Conservation (phyloP, 257 asterid genomes). For the Primulina eburnea region DNA sequence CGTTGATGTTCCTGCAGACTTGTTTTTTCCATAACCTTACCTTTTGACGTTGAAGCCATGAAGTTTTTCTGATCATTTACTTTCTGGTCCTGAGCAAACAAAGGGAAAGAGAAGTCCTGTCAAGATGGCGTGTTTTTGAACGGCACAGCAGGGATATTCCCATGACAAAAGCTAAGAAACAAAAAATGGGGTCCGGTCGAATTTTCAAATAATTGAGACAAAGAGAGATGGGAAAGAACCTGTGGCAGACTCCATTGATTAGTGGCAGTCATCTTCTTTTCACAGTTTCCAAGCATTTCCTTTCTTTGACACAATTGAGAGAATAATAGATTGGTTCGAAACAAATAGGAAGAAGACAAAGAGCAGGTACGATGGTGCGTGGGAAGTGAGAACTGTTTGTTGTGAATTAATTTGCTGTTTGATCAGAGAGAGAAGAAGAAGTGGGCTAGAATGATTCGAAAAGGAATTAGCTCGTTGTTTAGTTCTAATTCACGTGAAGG, state of each 20-base stretch:
- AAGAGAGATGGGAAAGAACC: constrained; percentile 36
- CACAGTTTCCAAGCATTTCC: constrained; percentile 45
- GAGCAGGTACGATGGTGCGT: constrained; percentile 37
- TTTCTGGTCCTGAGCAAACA: constrained; percentile 40
- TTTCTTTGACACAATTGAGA: neutral
- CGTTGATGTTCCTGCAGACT: constrained; percentile 21
- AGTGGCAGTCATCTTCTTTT: constrained; percentile 48
- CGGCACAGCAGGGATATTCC: constrained; percentile 56
- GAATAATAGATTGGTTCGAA: constrained; percentile 36
- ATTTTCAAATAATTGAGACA: constrained; percentile 43
- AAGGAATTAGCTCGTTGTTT: constrained; percentile 18
- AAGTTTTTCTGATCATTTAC: constrained; percentile 27
- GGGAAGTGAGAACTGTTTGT: constrained; percentile 43
- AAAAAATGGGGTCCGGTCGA: constrained; percentile 55
- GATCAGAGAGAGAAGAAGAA: constrained; percentile 5
- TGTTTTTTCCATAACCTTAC: constrained; percentile 37
- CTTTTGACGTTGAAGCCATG: constrained; percentile 5
- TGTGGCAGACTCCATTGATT: constrained; percentile 55
- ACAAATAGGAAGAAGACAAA: constrained; percentile 60
- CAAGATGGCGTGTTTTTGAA: constrained; percentile 34
- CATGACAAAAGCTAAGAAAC: constrained; percentile 76
- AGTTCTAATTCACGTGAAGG: constrained; percentile 53
- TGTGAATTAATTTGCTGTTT: constrained; percentile 19
- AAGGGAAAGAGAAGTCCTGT: constrained; percentile 21
- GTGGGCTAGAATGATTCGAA: constrained; percentile 16